A percentile compares a stretch with the other conserved stretches of the same genome.
phyloP scores from a whole-genome alignment of 2,329 filamentous ascomycete genomes.

The Zopfia rhizophila region DNA sequence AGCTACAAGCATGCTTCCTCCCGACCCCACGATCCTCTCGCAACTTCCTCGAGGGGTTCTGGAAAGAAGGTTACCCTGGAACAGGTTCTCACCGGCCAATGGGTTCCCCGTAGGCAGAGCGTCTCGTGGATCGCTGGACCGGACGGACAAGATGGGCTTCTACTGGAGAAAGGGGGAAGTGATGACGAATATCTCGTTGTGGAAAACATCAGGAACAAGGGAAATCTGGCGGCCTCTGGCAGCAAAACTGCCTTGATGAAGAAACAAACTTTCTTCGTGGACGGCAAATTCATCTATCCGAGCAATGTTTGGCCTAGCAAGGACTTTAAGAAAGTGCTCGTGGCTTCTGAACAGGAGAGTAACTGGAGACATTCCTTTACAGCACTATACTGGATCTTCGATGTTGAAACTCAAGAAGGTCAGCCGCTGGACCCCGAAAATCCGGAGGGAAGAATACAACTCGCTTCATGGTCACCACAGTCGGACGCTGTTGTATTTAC shows the following conservation, averaged over 20 bases:
- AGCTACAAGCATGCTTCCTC: slow-evolving; percentile 73
- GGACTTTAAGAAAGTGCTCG: slow-evolving; percentile 84
- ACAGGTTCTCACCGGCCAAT: slow-evolving; percentile 73
- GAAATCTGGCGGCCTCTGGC: slow-evolving; percentile 50
- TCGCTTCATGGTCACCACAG: slow-evolving; percentile 88
- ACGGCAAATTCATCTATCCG: slow-evolving; percentile 66
- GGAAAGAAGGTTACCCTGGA: slow-evolving; percentile 79
- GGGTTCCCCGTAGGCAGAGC: slow-evolving; percentile 70
- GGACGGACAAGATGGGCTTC: slow-evolving; percentile 81
- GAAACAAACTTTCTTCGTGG: slow-evolving; percentile 68
- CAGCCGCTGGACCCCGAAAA: slow-evolving; percentile 80
- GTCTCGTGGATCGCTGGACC: slow-evolving; percentile 83
- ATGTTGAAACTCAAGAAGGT: slow-evolving; percentile 81
- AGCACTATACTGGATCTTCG: slow-evolving; percentile 89
- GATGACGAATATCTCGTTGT: slow-evolving; percentile 80
- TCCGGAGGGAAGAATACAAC: slow-evolving; percentile 74
- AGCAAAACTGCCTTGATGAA: slow-evolving; percentile 80
- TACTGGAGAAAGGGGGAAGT: slow-evolving; percentile 76
- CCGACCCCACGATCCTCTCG: slow-evolving; percentile 74
- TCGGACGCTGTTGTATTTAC: slow-evolving; percentile 92
- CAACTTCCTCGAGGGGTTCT: slow-evolving; percentile 68
- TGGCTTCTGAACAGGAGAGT: slow-evolving; percentile 76
- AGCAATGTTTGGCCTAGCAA: slow-evolving; percentile 77
- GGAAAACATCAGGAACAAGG: slow-evolving; percentile 78
- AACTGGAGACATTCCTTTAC: slow-evolving; percentile 94